These are phyloP conservation scores for Ganoderma sinense DNA, from an alignment of 1,284 basidiomycete genomes.

Conservation along the genomic window DNA sequence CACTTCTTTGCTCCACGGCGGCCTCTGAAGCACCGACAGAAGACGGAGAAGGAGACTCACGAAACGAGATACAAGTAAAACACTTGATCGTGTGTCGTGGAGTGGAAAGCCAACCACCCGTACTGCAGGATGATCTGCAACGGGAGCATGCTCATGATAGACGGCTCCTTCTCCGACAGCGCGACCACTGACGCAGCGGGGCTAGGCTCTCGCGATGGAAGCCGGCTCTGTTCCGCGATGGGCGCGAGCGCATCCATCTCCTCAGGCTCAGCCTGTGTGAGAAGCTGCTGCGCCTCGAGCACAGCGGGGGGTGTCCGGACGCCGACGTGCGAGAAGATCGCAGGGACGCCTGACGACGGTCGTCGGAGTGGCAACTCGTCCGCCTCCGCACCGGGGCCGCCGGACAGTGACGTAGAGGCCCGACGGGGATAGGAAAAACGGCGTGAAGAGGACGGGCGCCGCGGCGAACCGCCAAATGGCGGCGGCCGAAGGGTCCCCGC, in stretches of 20 bases:
- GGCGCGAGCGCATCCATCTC: slow-evolving; percentile 53
- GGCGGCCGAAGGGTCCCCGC: slow-evolving; percentile 24
- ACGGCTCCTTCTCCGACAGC: slow-evolving; percentile 57
- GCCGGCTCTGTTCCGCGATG: slow-evolving; percentile 56
- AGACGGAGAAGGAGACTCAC: slow-evolving; percentile 51
- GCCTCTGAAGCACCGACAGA: not conserved
- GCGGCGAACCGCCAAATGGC: slow-evolving; percentile 30
- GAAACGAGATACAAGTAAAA: slow-evolving; percentile 86
- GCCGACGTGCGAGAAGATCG: slow-evolving; percentile 84
- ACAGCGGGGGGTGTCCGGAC: slow-evolving; percentile 77
- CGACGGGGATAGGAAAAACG: slow-evolving; percentile 31
- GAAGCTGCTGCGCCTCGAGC: slow-evolving; percentile 68
- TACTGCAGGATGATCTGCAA: slow-evolving; percentile 80
- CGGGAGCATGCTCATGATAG: slow-evolving; percentile 71
- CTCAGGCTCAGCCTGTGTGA: slow-evolving; percentile 50
- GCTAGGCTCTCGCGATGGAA: slow-evolving; percentile 32
- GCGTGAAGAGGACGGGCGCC: slow-evolving; percentile 28
- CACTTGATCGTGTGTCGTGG: slow-evolving; percentile 86
- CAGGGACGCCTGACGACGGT: slow-evolving; percentile 63
- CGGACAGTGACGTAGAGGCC: slow-evolving; percentile 23
- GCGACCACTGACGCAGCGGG: slow-evolving; percentile 16
- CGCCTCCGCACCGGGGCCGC: slow-evolving; percentile 18
- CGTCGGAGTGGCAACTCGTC: slow-evolving; percentile 53
- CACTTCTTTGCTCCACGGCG: not conserved
- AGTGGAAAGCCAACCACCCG: slow-evolving; percentile 79